phyloP scores from a whole-genome alignment of 2,329 filamentous ascomycete genomes.

The Aureobasidium sp. region DNA sequence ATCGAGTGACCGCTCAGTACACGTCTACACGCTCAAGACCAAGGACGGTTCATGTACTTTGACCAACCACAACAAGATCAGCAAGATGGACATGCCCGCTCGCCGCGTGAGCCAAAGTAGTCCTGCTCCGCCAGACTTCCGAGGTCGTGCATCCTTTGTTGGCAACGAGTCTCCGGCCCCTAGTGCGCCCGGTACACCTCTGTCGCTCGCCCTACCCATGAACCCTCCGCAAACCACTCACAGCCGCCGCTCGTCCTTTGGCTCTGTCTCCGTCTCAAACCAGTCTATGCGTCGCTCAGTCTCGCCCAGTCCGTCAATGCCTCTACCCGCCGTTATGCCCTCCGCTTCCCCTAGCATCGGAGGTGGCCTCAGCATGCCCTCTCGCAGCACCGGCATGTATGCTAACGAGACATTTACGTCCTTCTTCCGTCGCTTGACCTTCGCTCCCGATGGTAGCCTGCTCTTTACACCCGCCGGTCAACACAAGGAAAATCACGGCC shows the following conservation, averaged over 20 bases:
- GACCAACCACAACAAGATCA: slow-evolving; percentile 67
- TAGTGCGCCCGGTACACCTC: slow-evolving; percentile 89
- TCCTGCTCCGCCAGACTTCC: slow-evolving; percentile 78
- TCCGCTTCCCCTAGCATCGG: slow-evolving; percentile 81
- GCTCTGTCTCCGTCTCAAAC: slow-evolving; percentile 44
- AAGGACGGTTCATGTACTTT: slow-evolving; percentile 94
- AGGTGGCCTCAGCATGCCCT: slow-evolving; percentile 40
- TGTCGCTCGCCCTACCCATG: slow-evolving; percentile 84
- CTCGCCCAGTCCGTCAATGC: slow-evolving; percentile 88
- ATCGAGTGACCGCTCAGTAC: slow-evolving; percentile 93
- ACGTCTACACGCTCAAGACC: slow-evolving; percentile 92
- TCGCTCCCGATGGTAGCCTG: slow-evolving; percentile 89
- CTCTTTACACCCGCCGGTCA: slow-evolving; percentile 92
- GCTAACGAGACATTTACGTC: slow-evolving; percentile 95
- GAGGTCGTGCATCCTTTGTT: slow-evolving; percentile 56
- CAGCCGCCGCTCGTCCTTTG: slow-evolving; percentile 89
- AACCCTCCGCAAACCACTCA: slow-evolving; percentile 89
- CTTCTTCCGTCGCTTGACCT: slow-evolving; percentile 89
- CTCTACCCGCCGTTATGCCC: slow-evolving; percentile 89
- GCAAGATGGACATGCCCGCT: slow-evolving; percentile 87
- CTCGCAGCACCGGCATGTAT: slow-evolving; percentile 79
- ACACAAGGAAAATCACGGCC: slow-evolving; percentile 70
- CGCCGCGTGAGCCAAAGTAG: slow-evolving; percentile 85
- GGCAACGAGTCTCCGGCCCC: slow-evolving; percentile 71
- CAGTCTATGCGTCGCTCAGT: slow-evolving; percentile 68